These are phyloP conservation scores for Magnusiomyces ingens DNA, from an alignment of 1,139 yeast species.

Conservation along the genomic window DNA sequence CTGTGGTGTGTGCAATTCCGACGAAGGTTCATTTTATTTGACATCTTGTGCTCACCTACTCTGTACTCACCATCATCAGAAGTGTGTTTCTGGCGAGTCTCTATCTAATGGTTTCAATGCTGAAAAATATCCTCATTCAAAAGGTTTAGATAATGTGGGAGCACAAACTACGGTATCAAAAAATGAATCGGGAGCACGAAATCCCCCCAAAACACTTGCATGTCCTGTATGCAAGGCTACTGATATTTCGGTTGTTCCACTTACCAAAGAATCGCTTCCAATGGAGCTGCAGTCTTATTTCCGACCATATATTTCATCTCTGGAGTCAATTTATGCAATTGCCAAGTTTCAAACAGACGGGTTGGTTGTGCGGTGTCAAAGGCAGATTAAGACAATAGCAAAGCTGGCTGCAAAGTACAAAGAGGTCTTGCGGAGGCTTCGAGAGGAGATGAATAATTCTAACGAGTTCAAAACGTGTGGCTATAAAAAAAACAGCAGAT, in stretches of 20 bases:
- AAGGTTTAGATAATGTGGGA: no score
- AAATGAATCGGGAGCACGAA: no score
- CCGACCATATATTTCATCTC: conserved; percentile 9
- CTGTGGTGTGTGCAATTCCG: conserved; percentile 14
- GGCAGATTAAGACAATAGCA: conserved; percentile 12
- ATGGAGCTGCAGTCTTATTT: conserved; percentile 10
- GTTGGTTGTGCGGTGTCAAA: conserved; percentile 9
- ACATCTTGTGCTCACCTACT: conserved; percentile 16
- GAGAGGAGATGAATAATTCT: conserved; percentile 15
- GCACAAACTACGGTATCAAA: no score
- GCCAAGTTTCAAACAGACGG: conserved; percentile 16
- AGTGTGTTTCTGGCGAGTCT: background rate
- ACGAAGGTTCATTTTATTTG: conserved; percentile 10
- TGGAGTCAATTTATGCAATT: conserved; percentile 14
- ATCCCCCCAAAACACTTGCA: no score
- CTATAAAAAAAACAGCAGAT: background rate
- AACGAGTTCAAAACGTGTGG: conserved; percentile 15
- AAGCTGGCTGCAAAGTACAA: conserved; percentile 13
- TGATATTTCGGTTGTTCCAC: conserved; percentile 8
- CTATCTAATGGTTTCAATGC: no score
- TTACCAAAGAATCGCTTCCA: conserved; percentile 7
- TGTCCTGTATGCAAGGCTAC: conserved; percentile 12
- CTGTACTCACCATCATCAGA: conserved; percentile 7
- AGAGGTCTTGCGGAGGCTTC: conserved; percentile 15
- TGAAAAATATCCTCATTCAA: no score